Evolutionary conservation across 805 yeast genomes (phyloP).

Genomic region (Starmera pachycereana): DNA sequence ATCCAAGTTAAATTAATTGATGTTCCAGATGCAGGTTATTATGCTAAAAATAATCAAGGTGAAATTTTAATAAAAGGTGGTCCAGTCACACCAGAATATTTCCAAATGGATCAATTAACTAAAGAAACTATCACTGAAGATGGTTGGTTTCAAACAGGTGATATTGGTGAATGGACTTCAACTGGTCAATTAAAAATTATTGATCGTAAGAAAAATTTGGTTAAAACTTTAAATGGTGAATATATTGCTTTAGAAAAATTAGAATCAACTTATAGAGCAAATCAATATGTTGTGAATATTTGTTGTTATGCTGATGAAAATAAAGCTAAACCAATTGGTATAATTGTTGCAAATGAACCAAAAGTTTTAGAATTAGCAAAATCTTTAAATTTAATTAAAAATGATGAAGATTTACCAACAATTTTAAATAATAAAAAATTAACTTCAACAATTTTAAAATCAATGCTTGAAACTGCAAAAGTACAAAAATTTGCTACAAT

Average conservation of each 20-base stretch:
- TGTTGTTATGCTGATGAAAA: constrained; percentile 88
- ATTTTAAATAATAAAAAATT: constrained; percentile 49
- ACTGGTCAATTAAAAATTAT: constrained; percentile 74
- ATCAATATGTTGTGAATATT: constrained; percentile 62
- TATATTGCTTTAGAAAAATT: constrained; percentile 94
- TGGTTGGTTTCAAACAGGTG: constrained; percentile 96
- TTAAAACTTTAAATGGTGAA: constrained; percentile 94
- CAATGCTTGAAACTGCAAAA: constrained; percentile 66
- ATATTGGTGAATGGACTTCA: constrained; percentile 86
- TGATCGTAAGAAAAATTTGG: constrained; percentile 93
- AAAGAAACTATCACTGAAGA: constrained; percentile 50
- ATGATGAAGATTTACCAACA: constrained; percentile 33
- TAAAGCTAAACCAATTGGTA: constrained; percentile 87
- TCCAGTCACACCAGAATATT: constrained; percentile 68
- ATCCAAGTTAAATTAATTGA: constrained; percentile 84
- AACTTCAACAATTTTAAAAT: constrained; percentile 39
- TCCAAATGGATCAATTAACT: constrained; percentile 76
- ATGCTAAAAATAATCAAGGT: constrained; percentile 86
- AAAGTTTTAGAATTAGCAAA: constrained; percentile 53
- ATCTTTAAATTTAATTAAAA: constrained; percentile 39
- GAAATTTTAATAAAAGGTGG: constrained; percentile 77
- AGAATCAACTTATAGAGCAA: constrained; percentile 85
- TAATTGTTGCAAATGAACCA: constrained; percentile 70
- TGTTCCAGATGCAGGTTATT: constrained; percentile 85
- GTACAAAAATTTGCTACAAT: constrained; percentile 75